Evolutionary conservation across 2,329 filamentous ascomycete genomes (phyloP).

Genomic region (Talaromyces sp.): DNA sequence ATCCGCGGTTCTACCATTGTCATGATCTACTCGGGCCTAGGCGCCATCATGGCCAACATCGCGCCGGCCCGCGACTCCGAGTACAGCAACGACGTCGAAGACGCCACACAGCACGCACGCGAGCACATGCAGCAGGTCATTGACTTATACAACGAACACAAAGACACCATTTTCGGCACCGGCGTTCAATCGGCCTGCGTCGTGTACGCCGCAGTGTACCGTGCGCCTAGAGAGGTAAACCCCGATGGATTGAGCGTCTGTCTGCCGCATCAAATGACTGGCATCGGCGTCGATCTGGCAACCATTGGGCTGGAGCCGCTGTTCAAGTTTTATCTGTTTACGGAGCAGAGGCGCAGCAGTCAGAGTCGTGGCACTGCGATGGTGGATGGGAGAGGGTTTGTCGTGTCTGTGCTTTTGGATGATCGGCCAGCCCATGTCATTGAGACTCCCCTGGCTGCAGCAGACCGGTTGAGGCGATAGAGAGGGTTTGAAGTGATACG

Average conservation of each 20-base stretch:
- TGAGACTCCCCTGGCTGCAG: neutral
- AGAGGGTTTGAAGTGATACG: neutral
- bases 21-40: neutral
- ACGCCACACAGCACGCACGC: neutral
- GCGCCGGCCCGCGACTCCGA: neutral
- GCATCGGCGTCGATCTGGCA: neutral
- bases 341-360: neutral
- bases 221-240: neutral
- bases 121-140: neutral
- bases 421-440: neutral
- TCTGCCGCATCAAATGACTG: neutral
- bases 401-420: neutral
- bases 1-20: neutral
- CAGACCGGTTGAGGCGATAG: neutral
- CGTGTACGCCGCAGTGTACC: neutral
- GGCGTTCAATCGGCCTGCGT: neutral
- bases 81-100: neutral
- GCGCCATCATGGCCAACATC: neutral
- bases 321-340: neutral
- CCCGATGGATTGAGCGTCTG: neutral
- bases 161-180: neutral
- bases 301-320: neutral
- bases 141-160: neutral
- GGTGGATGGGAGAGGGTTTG: neutral
- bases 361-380: neutral